These are phyloP conservation scores for Cryptococcus floricola DNA, from an alignment of 1,284 basidiomycete genomes.

Conservation along the genomic window DNA sequence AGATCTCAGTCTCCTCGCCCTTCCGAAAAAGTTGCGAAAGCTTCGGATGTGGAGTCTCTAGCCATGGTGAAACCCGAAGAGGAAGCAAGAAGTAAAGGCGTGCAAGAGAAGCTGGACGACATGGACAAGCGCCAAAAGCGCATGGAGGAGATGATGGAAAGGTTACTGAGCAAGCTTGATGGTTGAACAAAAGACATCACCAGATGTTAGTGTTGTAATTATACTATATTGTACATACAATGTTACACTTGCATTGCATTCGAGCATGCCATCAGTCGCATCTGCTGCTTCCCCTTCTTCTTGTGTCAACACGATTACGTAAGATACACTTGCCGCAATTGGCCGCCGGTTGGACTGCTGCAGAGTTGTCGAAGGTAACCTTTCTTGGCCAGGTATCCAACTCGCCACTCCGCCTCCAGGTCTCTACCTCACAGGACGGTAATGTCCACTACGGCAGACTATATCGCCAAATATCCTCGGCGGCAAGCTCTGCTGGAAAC, in stretches of 20 bases:
- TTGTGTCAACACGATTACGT: too few species aligned
- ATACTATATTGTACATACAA: background rate
- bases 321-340: too few species aligned
- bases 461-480: slow-evolving; percentile 41
- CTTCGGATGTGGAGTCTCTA: slow-evolving; percentile 21
- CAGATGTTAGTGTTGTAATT: too few species aligned
- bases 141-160: slow-evolving; percentile 41
- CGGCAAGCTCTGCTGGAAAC: slow-evolving; percentile 34
- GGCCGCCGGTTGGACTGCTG: too few species aligned
- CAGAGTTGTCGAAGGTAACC: too few species aligned
- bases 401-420: too few species aligned
- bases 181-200: background rate
- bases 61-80: slow-evolving; percentile 14
- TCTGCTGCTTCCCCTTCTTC: too few species aligned
- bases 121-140: slow-evolving; percentile 41
- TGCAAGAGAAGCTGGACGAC: slow-evolving; percentile 24
- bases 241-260: background rate
- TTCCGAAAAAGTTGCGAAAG: slow-evolving; percentile 11
- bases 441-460: slow-evolving; percentile 34
- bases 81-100: slow-evolving; percentile 9
- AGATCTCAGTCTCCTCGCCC: background rate
- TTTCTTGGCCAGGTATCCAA: too few species aligned
- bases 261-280: background rate
- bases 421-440: background rate
- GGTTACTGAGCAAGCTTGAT: slow-evolving; percentile 4